Conservation (phyloP, 805 yeast genomes). For the Hanseniaspora singularis region DNA sequence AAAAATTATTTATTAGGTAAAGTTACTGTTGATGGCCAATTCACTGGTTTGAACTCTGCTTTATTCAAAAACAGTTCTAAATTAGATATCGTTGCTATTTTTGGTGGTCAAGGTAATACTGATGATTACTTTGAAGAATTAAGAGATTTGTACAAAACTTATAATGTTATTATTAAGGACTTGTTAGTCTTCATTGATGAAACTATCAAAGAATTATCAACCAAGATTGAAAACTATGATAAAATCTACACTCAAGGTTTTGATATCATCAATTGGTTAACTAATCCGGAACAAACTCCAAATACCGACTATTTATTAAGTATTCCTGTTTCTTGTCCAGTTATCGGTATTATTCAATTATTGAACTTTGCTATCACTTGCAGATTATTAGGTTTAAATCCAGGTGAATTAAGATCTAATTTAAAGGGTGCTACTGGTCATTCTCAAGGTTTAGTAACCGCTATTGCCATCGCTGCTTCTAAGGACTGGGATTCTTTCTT, state of each 20-base stretch:
- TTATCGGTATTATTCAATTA: slow-evolving; percentile 89
- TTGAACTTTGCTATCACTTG: slow-evolving; percentile 86
- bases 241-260: slow-evolving; percentile 90
- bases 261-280: slow-evolving; percentile 78
- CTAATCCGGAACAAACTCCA: slow-evolving; percentile 75
- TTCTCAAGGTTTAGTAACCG: slow-evolving; percentile 84
- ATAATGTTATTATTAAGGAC: slow-evolving; percentile 62
- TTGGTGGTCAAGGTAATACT: slow-evolving; percentile 98
- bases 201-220: slow-evolving; percentile 54
- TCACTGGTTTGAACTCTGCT: slow-evolving; percentile 41
- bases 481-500: slow-evolving; percentile 78
- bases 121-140: slow-evolving; percentile 96
- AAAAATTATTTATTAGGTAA: slow-evolving; percentile 64
- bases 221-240: slow-evolving; percentile 62
- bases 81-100: slow-evolving; percentile 67
- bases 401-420: slow-evolving; percentile 68
- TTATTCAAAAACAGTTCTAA: slow-evolving; percentile 43
- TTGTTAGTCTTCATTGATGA: slow-evolving; percentile 59
- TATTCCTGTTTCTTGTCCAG: slow-evolving; percentile 93
- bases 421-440: slow-evolving; percentile 74
- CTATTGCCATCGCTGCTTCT: slow-evolving; percentile 75
- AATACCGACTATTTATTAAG: slow-evolving; percentile 75
- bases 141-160: slow-evolving; percentile 67
- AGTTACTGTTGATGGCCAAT: slow-evolving; percentile 38
- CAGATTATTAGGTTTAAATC: slow-evolving; percentile 69